A percentile compares a stretch with the other conserved stretches of the same genome.
phyloP scores from a whole-genome alignment of 495 filamentous ascomycete species.

The Talaromyces stipitatus region DNA sequence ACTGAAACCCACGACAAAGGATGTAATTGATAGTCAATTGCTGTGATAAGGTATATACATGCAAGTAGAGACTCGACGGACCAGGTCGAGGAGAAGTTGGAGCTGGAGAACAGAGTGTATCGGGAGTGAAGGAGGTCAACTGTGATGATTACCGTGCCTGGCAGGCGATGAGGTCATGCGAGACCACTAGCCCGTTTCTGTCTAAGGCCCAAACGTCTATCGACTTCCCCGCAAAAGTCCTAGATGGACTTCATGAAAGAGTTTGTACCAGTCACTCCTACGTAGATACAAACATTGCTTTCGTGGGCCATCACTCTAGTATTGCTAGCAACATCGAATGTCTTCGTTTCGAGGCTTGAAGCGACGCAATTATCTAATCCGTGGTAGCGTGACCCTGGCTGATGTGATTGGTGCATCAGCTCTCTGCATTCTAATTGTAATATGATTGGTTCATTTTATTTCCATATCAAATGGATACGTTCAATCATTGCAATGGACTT shows the following conservation, averaged over 20 bases:
- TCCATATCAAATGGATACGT: background rate
- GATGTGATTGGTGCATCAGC: background rate
- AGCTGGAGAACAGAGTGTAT: background rate
- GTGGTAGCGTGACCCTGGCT: background rate
- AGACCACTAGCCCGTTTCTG: background rate
- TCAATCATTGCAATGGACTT: background rate
- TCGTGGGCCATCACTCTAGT: too few species aligned
- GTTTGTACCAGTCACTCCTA: too few species aligned
- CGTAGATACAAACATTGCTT: too few species aligned
- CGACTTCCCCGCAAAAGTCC: background rate
- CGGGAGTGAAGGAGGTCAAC: background rate
- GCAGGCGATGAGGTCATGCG: slow-evolving; percentile 2
- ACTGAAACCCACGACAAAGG: background rate
- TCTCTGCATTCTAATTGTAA: background rate
- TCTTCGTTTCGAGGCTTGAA: too few species aligned
- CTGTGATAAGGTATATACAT: background rate
- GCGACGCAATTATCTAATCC: too few species aligned
- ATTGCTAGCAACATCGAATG: too few species aligned
- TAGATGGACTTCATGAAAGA: background rate
- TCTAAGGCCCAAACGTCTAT: background rate
- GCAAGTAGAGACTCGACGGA: background rate
- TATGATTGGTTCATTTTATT: background rate
- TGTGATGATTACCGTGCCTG: background rate
- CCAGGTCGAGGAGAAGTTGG: background rate
- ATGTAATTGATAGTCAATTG: background rate